These are phyloP conservation scores for Acacia concinna DNA, from an alignment of 331 rosid species.

Conservation along the genomic window DNA sequence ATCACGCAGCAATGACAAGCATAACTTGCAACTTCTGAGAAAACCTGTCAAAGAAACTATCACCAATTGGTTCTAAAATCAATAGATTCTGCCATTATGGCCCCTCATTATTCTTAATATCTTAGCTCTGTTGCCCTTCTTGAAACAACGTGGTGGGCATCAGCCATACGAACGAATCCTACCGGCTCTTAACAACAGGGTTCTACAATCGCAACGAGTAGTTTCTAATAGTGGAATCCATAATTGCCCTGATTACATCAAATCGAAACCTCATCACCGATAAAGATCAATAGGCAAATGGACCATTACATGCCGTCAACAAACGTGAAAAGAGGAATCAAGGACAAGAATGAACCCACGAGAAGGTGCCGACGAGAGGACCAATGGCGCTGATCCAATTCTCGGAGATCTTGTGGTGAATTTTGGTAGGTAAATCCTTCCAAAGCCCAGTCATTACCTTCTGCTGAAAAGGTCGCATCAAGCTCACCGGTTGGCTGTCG, in stretches of 20 bases:
- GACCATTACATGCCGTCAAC: not conserved
- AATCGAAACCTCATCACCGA: not conserved
- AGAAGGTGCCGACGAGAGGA: slow-evolving; percentile 66
- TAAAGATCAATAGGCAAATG: not conserved
- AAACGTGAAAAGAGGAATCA: not conserved
- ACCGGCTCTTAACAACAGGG: not conserved
- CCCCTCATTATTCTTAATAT: not conserved
- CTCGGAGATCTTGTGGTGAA: slow-evolving; percentile 89
- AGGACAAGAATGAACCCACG: slow-evolving; percentile 37
- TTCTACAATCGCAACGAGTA: not conserved
- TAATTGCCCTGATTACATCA: not conserved
- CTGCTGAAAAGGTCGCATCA: slow-evolving; percentile 96
- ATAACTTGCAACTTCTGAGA: not conserved
- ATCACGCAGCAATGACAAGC: not conserved
- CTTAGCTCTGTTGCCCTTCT: not conserved
- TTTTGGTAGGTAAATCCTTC: slow-evolving; percentile 74
- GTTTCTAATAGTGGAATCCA: not conserved
- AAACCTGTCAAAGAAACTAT: not conserved
- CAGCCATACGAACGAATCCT: not conserved
- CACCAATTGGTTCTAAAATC: not conserved
- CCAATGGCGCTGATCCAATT: slow-evolving; percentile 79
- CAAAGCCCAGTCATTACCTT: slow-evolving; percentile 81
- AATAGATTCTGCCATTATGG: not conserved
- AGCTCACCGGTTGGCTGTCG: slow-evolving; percentile 55
- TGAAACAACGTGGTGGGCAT: not conserved